Base-by-base conservation (phyloP, 2,329 filamentous ascomycete genomes). In the Sclerotinia borealis region DNA sequence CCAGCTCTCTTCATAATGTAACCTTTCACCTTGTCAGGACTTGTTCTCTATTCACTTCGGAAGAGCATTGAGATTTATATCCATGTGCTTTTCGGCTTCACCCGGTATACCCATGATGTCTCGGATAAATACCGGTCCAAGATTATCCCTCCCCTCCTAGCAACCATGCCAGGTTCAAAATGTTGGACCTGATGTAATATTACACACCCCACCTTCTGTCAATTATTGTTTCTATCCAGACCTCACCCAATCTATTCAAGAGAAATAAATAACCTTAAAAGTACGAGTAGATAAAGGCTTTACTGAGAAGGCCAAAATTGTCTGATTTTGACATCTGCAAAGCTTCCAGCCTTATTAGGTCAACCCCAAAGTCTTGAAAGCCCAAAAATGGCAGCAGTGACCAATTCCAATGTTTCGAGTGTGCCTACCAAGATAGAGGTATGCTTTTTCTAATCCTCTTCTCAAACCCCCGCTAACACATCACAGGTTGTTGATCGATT, bases 381-480 rank as follows among this genome's bases (percentile, higher is more conserved):
- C 4, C 19, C 27, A 34, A 34, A 31, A 34, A 66, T 66, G 64
- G 62, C 64, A 49, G 31, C 64, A 34, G 48, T 66, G 15, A 66
- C 51, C 8, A 66, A 59, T 47, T 49, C 58, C 19, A n/a, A 59
- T 47, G 47, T 66, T 34, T 50, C 43, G 27, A 49, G 50, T 34
- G 45, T 27, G 15, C 29, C 50, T 15, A 62, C 60, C 27, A 56
- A 62, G 29, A 62, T 62, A 62, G 41, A 62, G 41, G 60, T 62
- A 56, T 34, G 11, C 8, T 62, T 19, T 22, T 41, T 11, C 22
- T 19, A 19, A 13, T n/a, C 19, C 4, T 25, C 10, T 7, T 25
- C 22, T 36, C 29, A 13, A 10, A 37, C 29, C 22, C 19, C 6
- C 22, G 25, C 50, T 62, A 49, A 62, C 8, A 48, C 2, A 41